Conservation (phyloP, 2,329 filamentous ascomycete species). For the Fusarium albidum region DNA sequence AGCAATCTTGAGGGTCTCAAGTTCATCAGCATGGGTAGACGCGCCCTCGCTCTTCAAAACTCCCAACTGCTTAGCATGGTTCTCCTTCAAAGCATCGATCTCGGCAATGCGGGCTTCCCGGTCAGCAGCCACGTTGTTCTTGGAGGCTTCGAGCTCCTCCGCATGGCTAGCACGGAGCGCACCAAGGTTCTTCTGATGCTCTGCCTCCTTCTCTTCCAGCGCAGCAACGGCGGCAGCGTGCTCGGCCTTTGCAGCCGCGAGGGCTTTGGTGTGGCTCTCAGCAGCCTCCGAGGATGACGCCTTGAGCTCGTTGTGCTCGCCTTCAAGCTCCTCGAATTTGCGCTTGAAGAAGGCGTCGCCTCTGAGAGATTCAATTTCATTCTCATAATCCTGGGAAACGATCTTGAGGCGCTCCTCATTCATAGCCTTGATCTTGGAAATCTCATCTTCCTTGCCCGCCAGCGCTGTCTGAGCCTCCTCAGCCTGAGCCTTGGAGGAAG, state of each 20-base stretch:
- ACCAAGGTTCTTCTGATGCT: slow-evolving; percentile 63
- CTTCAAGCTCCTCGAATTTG: slow-evolving; percentile 68
- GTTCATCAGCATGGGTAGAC: slow-evolving; percentile 48
- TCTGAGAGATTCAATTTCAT: slow-evolving; percentile 70
- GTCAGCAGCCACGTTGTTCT: slow-evolving; percentile 60
- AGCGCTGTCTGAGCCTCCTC: slow-evolving; percentile 56
- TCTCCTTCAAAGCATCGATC: slow-evolving; percentile 63
- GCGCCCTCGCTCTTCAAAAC: slow-evolving; percentile 53
- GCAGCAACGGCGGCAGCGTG: slow-evolving; percentile 55
- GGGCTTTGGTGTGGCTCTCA: slow-evolving; percentile 51
- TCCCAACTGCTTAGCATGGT: slow-evolving; percentile 60
- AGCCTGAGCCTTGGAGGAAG: slow-evolving; percentile 58
- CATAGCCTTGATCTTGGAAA: slow-evolving; percentile 61
- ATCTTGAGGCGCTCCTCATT: slow-evolving; percentile 67
- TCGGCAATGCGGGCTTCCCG: slow-evolving; percentile 58
- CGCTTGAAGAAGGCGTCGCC: slow-evolving; percentile 71
- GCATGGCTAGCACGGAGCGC: slow-evolving; percentile 65
- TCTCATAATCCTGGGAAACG: slow-evolving; percentile 68
- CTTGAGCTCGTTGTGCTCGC: slow-evolving; percentile 61
- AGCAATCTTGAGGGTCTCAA: slow-evolving; percentile 52
- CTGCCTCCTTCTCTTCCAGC: slow-evolving; percentile 59
- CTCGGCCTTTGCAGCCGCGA: slow-evolving; percentile 54
- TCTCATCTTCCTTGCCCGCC: slow-evolving; percentile 57
- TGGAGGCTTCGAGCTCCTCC: slow-evolving; percentile 65
- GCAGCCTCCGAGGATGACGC: slow-evolving; percentile 46